Conservation (phyloP, 139 green algal genomes). For the Zygnema circumcarinatum region DNA sequence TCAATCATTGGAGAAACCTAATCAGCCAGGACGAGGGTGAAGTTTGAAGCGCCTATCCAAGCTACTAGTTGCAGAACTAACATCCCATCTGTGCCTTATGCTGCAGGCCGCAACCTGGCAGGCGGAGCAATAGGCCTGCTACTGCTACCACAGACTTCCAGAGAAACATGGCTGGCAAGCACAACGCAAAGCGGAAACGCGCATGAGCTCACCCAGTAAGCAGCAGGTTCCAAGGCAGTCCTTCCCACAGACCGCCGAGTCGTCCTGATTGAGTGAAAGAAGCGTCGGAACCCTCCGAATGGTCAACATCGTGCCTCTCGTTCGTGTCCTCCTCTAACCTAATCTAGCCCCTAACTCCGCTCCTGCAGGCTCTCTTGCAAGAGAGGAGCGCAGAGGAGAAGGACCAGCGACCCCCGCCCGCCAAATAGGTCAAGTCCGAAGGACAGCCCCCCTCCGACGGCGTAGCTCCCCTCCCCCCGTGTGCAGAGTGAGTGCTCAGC, state of each 20-base stretch:
- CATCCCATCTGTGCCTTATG: too few species aligned
- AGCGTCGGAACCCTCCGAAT: constrained; percentile 39
- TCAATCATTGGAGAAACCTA: too few species aligned
- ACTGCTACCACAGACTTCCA: neutral
- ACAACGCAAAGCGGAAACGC: neutral
- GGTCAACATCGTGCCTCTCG: constrained; percentile 35
- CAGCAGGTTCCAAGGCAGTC: constrained; percentile 50
- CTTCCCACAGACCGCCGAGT: constrained; percentile 32
- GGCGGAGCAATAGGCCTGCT: too few species aligned
- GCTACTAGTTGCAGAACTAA: neutral
- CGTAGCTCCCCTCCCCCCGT: constrained; percentile 32
- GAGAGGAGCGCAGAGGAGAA: too few species aligned
- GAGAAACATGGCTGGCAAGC: neutral
- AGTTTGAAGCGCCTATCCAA: too few species aligned
- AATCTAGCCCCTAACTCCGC: neutral
- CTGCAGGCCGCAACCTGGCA: too few species aligned
- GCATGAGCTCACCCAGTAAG: constrained; percentile 15
- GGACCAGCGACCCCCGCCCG: constrained; percentile 27
- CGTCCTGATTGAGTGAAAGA: constrained; percentile 42
- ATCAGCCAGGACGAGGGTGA: too few species aligned
- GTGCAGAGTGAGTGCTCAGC: constrained; percentile 9
- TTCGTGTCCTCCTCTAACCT: neutral
- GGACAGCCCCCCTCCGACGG: constrained; percentile 42
- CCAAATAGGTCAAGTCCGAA: constrained; percentile 41
- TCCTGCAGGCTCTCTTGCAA: neutral